Percentiles rank a stretch among this genome's conserved stretches.
These are phyloP conservation scores for Trametes elegans DNA, from an alignment of 768 basidiomycete species.

Conservation along the genomic window DNA sequence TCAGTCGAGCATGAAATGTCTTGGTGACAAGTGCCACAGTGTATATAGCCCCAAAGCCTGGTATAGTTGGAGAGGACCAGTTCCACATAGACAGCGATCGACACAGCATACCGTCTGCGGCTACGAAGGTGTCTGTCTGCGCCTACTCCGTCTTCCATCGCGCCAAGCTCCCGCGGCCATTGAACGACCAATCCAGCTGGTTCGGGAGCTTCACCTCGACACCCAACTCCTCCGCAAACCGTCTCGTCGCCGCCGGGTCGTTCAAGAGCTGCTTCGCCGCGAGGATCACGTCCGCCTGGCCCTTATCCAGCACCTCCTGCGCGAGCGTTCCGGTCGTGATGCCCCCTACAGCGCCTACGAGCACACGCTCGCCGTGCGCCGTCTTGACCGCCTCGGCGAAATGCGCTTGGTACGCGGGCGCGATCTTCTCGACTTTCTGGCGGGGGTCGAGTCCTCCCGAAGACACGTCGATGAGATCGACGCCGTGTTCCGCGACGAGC, in stretches of 20 bases:
- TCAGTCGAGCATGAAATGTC: no score
- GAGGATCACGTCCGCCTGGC: slow-evolving; percentile 51
- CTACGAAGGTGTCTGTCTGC: neutral
- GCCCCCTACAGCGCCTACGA: slow-evolving; percentile 55
- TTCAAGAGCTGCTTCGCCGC: slow-evolving; percentile 44
- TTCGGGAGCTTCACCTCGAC: slow-evolving; percentile 44
- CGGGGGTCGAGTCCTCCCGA: slow-evolving; percentile 54
- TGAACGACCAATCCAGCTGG: slow-evolving; percentile 52
- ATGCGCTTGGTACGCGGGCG: slow-evolving; percentile 18
- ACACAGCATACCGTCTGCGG: neutral
- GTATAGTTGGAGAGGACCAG: no score
- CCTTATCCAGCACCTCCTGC: slow-evolving; percentile 55
- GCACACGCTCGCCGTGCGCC: slow-evolving; percentile 37
- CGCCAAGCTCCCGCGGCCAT: neutral
- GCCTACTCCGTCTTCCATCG: neutral
- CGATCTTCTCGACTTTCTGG: slow-evolving; percentile 41
- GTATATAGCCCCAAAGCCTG: no score
- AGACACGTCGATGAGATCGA: slow-evolving; percentile 76
- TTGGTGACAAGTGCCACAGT: no score
- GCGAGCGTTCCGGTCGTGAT: slow-evolving; percentile 55
- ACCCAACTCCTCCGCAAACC: slow-evolving; percentile 51
- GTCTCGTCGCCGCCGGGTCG: slow-evolving; percentile 45
- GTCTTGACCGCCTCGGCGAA: slow-evolving; percentile 34
- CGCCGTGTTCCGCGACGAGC: slow-evolving; percentile 59
- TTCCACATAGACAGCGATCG: no score